Conservation (phyloP, 2,329 filamentous ascomycete genomes). For the Alternaria infectoria region DNA sequence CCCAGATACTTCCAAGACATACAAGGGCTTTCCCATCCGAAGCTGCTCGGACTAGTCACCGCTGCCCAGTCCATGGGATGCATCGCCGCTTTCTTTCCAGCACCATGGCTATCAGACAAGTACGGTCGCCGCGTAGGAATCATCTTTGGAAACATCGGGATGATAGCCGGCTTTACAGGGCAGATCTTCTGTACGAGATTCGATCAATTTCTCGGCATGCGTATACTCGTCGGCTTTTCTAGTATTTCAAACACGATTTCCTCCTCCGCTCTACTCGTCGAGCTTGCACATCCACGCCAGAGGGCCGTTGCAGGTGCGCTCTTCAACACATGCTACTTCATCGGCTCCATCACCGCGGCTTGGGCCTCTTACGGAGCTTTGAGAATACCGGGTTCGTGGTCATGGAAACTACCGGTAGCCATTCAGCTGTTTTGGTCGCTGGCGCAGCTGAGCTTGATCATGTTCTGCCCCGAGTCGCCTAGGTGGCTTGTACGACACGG, state of each 20-base stretch:
- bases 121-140: slow-evolving; percentile 20
- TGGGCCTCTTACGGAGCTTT: slow-evolving; percentile 18
- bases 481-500: slow-evolving; percentile 64
- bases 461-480: slow-evolving; percentile 60
- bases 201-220: slow-evolving; percentile 11
- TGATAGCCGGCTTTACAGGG: slow-evolving; percentile 12
- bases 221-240: slow-evolving; percentile 16
- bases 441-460: slow-evolving; percentile 7
- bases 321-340: slow-evolving; percentile 24
- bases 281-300: slow-evolving; percentile 23
- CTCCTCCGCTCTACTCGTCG: slow-evolving; percentile 16
- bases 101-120: slow-evolving; percentile 23
- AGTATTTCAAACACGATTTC: slow-evolving; percentile 18
- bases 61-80: slow-evolving; percentile 23
- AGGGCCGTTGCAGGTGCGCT: slow-evolving; percentile 18
- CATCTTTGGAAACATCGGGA: slow-evolving; percentile 14
- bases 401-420: slow-evolving; percentile 17
- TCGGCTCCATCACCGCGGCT: slow-evolving; percentile 14
- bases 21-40: slow-evolving; percentile 7
- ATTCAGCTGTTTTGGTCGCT: slow-evolving; percentile 13
- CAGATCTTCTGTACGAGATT: slow-evolving; percentile 15
- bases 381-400: slow-evolving; percentile 12
- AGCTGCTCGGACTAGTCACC: slow-evolving; percentile 17
- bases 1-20: slow-evolving; percentile 13
- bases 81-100: slow-evolving; percentile 26